Base-by-base conservation (phyloP, 192 early-diverging fungal genomes). In the Entomortierella chlamydospora region DNA sequence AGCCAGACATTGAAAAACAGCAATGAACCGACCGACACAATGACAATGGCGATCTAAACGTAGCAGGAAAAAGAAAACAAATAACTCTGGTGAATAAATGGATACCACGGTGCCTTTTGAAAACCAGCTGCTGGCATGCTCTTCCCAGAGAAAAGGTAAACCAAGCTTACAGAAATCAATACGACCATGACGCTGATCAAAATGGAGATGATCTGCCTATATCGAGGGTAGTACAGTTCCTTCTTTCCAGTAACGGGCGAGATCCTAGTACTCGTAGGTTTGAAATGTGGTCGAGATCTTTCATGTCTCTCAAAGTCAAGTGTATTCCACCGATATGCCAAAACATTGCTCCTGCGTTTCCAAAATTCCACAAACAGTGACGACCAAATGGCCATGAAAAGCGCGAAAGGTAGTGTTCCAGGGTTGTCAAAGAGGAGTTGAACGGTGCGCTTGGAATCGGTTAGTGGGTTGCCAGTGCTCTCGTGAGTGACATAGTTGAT, bases 371-470 rank as follows among this genome's bases (percentile, higher is more conserved):
- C 63, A 74, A 86, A 91, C 17, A 86, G 60, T 2, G 86, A 66
- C 2, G 84, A 70, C 92, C 92, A 93, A 26, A 92, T 52, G 33
- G 83, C 70, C 82, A 91, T 90, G 41, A 89, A 82, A 31, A 93
- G 61, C 1, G 92, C 73, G 72, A 73, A 93, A 4, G 85, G 81
- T 17, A 86, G 57, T 0, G 90, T 90, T 17, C 84, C 26, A 6
- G 68, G 81, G 61, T 91, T 92, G 63, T 92, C 92, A 70, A 92
- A 90, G 28, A 89, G 17, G 20, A 4, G 45, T 47, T 47, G 45
- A 4, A 15, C 45, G 2, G 12, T 47, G 45, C 45, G n/a, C 20
- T 47, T 12, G 15, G 20, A 12, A 34, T 15, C 29, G 0, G 51
- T 58, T 20, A 64, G n/a, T n/a, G n/a, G 3, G 28, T 26, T 11